Evolutionary conservation across 2,329 filamentous ascomycete genomes (phyloP), one percentile per base, ranked within the genome.

Genomic region (Cladosporium sp.): DNA sequence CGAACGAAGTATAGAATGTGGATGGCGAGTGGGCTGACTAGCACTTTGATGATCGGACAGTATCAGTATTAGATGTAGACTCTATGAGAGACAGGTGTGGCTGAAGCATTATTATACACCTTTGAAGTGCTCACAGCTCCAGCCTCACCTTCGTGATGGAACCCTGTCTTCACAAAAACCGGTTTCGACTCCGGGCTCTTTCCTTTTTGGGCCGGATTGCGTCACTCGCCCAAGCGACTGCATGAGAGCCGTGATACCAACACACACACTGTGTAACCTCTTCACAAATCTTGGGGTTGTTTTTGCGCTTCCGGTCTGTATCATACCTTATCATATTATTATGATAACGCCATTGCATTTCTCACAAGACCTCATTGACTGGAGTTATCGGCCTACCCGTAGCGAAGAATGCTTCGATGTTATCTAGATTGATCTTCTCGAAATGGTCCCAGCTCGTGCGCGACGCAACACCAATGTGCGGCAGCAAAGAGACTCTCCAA

Each of bases 401-500:
- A 14, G 5, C n/a, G 6, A 50, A 20, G 17, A 50, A 50, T 3
- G 45, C 45, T n/a, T 50, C 45, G 1, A 50, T 36, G 17, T 50
- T 50, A 9, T 50, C 28, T 15, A 50, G 5, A 19, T 50, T 50
- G 3, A 50, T 50, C 17, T 28, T 50, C n/a, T 50, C 45, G 17
- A 50, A 50, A 17, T 50, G 36, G 28, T 50, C 45, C 45, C 45
- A 50, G 45, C 45, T 50, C 6, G 25, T 50, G 1, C 45, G 45
- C 5, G 45, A 50, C 5, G 22, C 28, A 12, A 50, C 45, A 9
- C 45, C 45, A 14, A 50, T 50, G 14, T 50, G 45, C 12, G 45
- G 45, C 30, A 50, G 20, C 45, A 74, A 58, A 2, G 72, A 72
- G 6, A 69, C 67, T 54, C 66, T 69, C 58, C 68, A 68, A 63